Base-by-base conservation (phyloP, 2,329 filamentous ascomycete species). In the Cryphonectria carpinicola region DNA sequence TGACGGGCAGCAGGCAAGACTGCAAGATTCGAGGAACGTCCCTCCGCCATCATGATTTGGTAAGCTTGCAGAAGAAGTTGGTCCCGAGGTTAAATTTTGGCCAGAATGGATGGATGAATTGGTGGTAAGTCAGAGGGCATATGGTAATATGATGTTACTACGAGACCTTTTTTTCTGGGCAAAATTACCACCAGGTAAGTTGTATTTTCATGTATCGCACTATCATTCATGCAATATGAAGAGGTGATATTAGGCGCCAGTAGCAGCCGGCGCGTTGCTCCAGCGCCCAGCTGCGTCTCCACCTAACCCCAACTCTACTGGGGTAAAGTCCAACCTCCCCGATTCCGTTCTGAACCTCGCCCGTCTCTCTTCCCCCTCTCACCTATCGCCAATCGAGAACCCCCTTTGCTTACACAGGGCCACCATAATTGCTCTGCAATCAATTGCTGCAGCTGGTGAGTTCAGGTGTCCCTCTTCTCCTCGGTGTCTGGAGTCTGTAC, bases 291-390 rank as follows among this genome's bases (percentile, higher is more conserved):
- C 58, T 66, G 70, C 60, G 63, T 65, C 64, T 58, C 58, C 61
- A 70, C 65, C 35, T 4, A n/a, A 46, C 68, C 54, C 70, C 71
- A 68, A 68, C 66, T 65, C 49, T 46, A 60, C 49, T 39, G 35
- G 67, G 65, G 68, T 70, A 68, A 68, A 66, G 69, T 65, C 71
- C 71, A 72, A 70, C 71, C 71, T 71, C 71, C 71, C 71, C 65
- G 69, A 69, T 71, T 70, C 58, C 39, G 46, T 43, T 25, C 64
- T 63, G 63, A 46, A 60, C 68, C 60, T 66, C 64, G 32, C 49
- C 19, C 19, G 65, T 54, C 41, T 39, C 54, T 70, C 54, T 43
- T 39, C 41, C 67, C 66, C 68, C 65, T 70, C 64, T 54, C 68
- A 56, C 37, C 52, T 39, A 39, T 63, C 54, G 4, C 52, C 64